These are phyloP conservation scores for Candida michaelii DNA, from an alignment of 805 yeast species.

Conservation along the genomic window DNA sequence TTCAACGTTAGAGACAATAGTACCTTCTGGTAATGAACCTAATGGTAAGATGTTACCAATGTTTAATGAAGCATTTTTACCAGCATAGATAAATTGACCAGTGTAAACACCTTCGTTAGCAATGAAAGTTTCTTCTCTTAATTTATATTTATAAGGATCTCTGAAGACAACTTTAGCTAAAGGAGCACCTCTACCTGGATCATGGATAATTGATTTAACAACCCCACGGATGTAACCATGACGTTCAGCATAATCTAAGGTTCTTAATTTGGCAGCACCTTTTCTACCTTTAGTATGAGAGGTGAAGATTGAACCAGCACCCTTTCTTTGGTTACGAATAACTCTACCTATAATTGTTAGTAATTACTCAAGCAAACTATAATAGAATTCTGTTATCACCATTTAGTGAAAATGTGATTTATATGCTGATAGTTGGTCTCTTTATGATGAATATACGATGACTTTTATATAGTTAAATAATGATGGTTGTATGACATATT, in stretches of 20 bases:
- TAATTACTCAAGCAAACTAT: too few relatives aligned
- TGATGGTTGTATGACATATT: not conserved
- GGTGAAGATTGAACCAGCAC: conserved; percentile 99
- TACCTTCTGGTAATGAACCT: conserved; percentile 98
- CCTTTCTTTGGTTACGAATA: conserved; percentile 99
- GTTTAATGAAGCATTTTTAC: conserved; percentile 96
- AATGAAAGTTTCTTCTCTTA: conserved; percentile 97
- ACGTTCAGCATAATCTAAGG: conserved; percentile 98
- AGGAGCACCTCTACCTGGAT: conserved; percentile 99
- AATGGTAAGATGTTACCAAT: conserved; percentile 97
- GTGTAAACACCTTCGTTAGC: conserved; percentile 99
- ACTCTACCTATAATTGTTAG: conserved; percentile 75
- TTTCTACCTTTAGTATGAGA: conserved; percentile 99
- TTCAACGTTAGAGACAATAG: conserved; percentile 97
- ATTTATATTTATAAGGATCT: conserved; percentile 98
- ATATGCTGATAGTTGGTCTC: too few relatives aligned
- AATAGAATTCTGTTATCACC: too few relatives aligned
- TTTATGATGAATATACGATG: not conserved
- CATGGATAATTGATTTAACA: conserved; percentile 98
- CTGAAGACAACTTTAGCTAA: conserved; percentile 98
- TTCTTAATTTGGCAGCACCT: conserved; percentile 99
- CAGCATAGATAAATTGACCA: conserved; percentile 98
- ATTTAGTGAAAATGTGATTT: too few relatives aligned
- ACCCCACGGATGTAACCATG: conserved; percentile 99
- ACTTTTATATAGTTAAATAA: too few relatives aligned